Evolutionary conservation across 768 basidiomycete species (phyloP), one percentile per base, ranked within the genome.

Genomic region (Myochromella boudieri): DNA sequence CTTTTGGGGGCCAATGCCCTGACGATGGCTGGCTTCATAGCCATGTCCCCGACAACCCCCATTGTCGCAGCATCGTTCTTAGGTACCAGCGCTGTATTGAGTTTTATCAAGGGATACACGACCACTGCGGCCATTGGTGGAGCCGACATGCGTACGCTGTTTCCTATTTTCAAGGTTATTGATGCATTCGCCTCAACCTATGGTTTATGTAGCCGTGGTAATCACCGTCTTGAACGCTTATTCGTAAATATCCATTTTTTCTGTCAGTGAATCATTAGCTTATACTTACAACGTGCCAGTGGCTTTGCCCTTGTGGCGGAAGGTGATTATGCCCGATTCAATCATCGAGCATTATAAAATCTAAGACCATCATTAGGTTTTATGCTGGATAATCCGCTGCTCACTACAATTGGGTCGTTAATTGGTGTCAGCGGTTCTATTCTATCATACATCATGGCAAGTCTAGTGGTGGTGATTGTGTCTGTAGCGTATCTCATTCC

Each of bases 351-450:
- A 7, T 21, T 20, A n/a, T 11, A 38, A n/a, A n/a, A n/a, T 18
- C 27, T 54, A 31, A 60, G 37, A 14, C 32, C 15, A 15, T 52
- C 28, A 47, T 14, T 39, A 82, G 81, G 90, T 6, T 90, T 94
- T 60, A 94, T 94, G 91, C 64, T 93, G 53, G 87, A 93, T 57
- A 92, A 93, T 59, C 80, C 89, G 12, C 74, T 93, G 9, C 68
- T 93, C 36, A 89, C 88, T 1, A 88, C 87, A 0, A 80, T 94
- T 27, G 91, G 91, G 12, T 86, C 91, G 17, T 68, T 94, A 38
- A 94, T 94, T 48, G 91, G 91, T 29, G 91, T 93, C 60, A 89
- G 87, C 65, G 91, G 91, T 38, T 91, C 88, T 11, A 94, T 94
- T 60, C 76, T 94, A 39, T 91, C 89, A 9, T 93, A 94, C 57